Conservation (phyloP, 179 eudicot genomes). For the Beta macrorhiza region DNA sequence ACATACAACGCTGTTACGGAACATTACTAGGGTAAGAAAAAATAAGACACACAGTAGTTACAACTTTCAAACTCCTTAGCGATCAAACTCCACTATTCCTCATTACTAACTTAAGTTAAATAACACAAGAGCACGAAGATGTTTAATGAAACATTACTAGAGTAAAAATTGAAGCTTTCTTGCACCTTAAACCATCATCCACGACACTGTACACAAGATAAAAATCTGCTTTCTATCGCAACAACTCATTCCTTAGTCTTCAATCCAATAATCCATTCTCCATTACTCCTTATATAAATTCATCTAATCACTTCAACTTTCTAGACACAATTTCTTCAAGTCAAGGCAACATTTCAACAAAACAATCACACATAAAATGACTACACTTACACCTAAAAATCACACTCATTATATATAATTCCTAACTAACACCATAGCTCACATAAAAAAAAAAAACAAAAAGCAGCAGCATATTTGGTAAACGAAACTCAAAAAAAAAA, state of each 20-base stretch:
- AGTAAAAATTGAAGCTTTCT: not conserved
- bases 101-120: not conserved
- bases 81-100: not conserved
- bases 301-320: not conserved
- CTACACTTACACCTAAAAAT: no score
- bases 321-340: no score
- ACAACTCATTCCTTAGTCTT: not conserved
- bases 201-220: no score
- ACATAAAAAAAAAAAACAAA: not conserved
- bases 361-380: no score
- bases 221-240: not conserved
- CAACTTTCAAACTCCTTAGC: not conserved
- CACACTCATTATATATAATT: not conserved
- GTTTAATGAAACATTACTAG: not conserved
- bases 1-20: not conserved
- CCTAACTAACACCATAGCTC: not conserved
- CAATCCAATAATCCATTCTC: not conserved
- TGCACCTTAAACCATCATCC: no score
- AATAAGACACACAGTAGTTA: not conserved
- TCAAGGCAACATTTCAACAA: no score
- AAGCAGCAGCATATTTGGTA: not conserved
- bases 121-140: no score
- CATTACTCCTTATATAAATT: not conserved
- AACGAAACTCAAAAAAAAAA: no score
- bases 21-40: not conserved